A percentile compares a stretch with the other conserved stretches of the same genome.
Evolutionary conservation across 2,329 filamentous ascomycete species (phyloP).

Genomic region (Colletotrichum zoysiae): DNA sequence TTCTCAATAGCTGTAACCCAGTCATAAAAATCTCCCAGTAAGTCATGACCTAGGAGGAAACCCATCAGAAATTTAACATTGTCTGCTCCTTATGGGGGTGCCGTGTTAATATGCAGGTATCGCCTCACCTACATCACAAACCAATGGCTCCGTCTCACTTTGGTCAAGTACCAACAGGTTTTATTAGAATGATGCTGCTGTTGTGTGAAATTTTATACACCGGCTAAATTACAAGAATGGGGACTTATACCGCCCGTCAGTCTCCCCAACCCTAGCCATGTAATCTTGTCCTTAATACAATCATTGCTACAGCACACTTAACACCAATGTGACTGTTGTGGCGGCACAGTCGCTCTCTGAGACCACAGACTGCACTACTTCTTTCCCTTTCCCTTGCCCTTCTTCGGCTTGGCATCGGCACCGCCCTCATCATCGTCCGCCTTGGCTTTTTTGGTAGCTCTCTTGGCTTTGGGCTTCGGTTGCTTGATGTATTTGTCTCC

Average conservation of each 20-base stretch:
- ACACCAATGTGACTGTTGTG: background rate
- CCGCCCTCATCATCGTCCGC: constrained; percentile 63
- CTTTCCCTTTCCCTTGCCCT: constrained; percentile 66
- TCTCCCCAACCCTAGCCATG: background rate
- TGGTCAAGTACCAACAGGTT: no score
- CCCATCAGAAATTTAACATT: no score
- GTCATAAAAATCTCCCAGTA: no score
- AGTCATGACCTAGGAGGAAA: no score
- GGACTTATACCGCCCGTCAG: background rate
- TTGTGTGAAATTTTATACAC: constrained; percentile 5
- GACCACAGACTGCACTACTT: constrained; percentile 41
- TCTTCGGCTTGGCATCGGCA: constrained; percentile 67
- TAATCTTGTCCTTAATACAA: background rate
- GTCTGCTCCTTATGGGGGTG: background rate
- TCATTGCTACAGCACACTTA: background rate
- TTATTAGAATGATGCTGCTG: no score
- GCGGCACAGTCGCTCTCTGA: background rate
- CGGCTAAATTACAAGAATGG: background rate
- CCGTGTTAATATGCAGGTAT: background rate
- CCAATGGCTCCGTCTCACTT: background rate
- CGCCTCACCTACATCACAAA: background rate
- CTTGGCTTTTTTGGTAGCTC: constrained; percentile 53
- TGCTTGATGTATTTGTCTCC: constrained; percentile 97
- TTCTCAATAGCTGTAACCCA: background rate
- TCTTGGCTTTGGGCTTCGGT: constrained; percentile 77